Percentiles rank a stretch among this genome's conserved stretches.
Conservation (phyloP, 2,329 filamentous ascomycete genomes). For the Byssoonygena ceratinophila region DNA sequence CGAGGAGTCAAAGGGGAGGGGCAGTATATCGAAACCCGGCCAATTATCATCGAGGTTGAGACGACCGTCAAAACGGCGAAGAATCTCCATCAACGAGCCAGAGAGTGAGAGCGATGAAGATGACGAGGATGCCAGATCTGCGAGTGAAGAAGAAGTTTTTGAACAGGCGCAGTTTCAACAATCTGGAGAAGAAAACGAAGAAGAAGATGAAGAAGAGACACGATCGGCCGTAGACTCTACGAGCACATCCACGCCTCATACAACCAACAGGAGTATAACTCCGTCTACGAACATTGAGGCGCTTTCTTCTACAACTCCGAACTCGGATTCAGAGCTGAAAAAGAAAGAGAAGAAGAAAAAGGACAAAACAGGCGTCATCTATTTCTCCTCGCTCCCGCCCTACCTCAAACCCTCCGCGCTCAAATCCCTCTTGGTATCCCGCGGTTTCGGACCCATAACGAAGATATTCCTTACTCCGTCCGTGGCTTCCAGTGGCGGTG, state of each 20-base stretch:
- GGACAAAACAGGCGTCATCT: constrained; percentile 36
- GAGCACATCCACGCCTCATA: not conserved
- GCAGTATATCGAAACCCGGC: constrained; percentile 25
- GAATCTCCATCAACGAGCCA: constrained; percentile 10
- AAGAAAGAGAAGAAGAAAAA: constrained; percentile 23
- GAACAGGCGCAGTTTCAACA: constrained; percentile 12
- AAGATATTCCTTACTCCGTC: constrained; percentile 37
- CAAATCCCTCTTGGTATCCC: constrained; percentile 33
- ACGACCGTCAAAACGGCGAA: constrained; percentile 17
- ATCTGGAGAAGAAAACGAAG: not conserved
- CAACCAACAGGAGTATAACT: constrained; percentile 1
- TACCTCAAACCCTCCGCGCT: constrained; percentile 40
- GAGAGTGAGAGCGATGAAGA: constrained; percentile 32
- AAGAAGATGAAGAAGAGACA: constrained; percentile 9
- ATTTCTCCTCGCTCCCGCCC: constrained; percentile 38
- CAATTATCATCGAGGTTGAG: not conserved
- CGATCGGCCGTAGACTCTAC: constrained; percentile 19
- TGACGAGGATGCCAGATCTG: constrained; percentile 33
- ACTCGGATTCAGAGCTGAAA: constrained; percentile 13
- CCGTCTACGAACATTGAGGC: constrained; percentile 18
- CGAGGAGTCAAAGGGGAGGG: constrained; percentile 31
- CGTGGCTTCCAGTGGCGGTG: constrained; percentile 19
- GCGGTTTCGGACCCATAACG: constrained; percentile 35
- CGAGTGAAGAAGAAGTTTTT: constrained; percentile 16
- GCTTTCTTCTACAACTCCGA: constrained; percentile 11